These are phyloP conservation scores for Scutellaria baicalensis DNA, from an alignment of 257 asterid species.

Conservation along the genomic window DNA sequence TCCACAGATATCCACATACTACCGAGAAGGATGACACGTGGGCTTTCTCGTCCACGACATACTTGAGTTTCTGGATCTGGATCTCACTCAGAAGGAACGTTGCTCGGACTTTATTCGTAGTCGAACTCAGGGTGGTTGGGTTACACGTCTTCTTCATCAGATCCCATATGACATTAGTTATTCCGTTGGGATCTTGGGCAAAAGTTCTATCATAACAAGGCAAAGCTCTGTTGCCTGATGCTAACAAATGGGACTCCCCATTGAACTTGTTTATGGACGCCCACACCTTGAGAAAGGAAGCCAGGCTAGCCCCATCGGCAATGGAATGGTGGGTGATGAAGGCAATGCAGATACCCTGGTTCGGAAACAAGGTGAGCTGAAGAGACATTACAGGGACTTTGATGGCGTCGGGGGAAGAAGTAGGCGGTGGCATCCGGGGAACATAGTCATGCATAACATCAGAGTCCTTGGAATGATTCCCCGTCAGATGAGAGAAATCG, in stretches of 20 bases:
- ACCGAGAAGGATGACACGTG: constrained; percentile 19
- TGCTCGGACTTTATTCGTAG: background rate
- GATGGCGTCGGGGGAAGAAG: background rate
- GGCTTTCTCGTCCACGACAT: background rate
- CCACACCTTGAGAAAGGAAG: background rate
- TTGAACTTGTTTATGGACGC: background rate
- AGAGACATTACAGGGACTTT: background rate
- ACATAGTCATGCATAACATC: background rate
- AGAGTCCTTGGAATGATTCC: background rate
- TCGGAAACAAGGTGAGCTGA: constrained; percentile 13
- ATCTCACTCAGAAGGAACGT: background rate
- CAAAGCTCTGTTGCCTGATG: background rate
- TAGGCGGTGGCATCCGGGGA: background rate
- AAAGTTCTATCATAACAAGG: background rate
- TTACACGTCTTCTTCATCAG: no score
- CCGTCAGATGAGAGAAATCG: background rate
- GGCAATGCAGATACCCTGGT: background rate
- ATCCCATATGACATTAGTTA: no score
- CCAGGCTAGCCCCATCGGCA: background rate
- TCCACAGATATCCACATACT: constrained; percentile 18
- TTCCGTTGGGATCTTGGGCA: background rate
- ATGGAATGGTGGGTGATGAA: background rate
- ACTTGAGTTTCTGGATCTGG: background rate
- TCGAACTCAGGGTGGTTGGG: background rate
- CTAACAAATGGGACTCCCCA: background rate